Evolutionary conservation across 768 basidiomycete species (phyloP).

Genomic region (Lactifluus pinguis): DNA sequence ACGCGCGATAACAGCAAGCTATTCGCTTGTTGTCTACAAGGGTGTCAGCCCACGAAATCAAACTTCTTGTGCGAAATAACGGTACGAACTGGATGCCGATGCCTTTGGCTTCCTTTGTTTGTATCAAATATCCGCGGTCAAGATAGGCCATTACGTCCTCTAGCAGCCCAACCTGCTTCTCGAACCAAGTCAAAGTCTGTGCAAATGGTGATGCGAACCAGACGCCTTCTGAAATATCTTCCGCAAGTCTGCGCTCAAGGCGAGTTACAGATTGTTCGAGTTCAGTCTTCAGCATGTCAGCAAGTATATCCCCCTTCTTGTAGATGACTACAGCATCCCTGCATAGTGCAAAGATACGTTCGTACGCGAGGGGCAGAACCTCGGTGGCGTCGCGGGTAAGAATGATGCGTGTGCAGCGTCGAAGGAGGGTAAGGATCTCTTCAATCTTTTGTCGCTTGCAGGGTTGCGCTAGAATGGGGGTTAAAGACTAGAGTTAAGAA

Average conservation of each 20-base stretch:
- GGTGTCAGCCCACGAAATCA: not conserved
- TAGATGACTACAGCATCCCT: conserved; percentile 44
- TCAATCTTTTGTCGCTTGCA: conserved; percentile 11
- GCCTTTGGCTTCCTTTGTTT: conserved; percentile 33
- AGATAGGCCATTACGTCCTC: not conserved
- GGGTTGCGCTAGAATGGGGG: conserved; percentile 16
- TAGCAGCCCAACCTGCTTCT: conserved; percentile 44
- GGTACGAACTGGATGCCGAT: conserved; percentile 22
- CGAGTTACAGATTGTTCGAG: conserved; percentile 45
- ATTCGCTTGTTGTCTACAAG: conserved; percentile 12
- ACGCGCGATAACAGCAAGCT: conserved; percentile 1
- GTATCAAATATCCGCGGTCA: conserved; percentile 2
- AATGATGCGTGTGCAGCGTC: conserved; percentile 30
- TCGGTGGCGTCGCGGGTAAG: conserved; percentile 28
- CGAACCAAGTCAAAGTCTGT: conserved; percentile 51
- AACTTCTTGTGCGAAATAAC: not conserved
- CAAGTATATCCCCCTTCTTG: conserved; percentile 48
- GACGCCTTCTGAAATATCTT: conserved; percentile 26
- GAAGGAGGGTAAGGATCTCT: conserved; percentile 26
- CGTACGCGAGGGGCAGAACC: conserved; percentile 40
- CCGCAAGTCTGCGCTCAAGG: conserved; percentile 33
- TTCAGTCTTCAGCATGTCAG: conserved; percentile 48
- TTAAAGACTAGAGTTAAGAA: no score
- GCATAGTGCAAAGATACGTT: conserved; percentile 49
- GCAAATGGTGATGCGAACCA: conserved; percentile 56